These are phyloP conservation scores for Salix exigua DNA, from an alignment of 345 rosid species.

Conservation along the genomic window DNA sequence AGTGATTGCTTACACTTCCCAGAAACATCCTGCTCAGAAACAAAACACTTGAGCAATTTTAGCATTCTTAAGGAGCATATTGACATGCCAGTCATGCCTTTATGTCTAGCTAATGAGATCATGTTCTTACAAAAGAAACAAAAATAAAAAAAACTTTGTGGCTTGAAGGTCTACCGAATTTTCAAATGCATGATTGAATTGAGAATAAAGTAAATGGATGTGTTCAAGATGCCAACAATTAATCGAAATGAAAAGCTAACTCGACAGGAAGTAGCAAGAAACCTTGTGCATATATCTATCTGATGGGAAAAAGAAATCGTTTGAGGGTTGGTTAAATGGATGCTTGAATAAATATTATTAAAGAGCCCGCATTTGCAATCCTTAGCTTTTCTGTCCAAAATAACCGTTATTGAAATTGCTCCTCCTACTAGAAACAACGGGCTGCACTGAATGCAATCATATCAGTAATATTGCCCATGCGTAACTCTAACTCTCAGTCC, in stretches of 20 bases:
- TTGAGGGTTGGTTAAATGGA: neutral
- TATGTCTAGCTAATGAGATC: neutral
- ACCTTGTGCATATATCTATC: neutral
- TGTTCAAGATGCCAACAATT: neutral
- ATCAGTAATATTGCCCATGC: neutral
- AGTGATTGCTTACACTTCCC: slow-evolving; percentile 95
- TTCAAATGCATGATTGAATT: neutral
- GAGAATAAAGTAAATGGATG: neutral
- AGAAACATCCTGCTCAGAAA: slow-evolving; percentile 66
- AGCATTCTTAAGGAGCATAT: neutral
- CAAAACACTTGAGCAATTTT: slow-evolving; percentile 1
- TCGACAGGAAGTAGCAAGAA: neutral
- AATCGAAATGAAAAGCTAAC: neutral
- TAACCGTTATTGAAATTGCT: neutral
- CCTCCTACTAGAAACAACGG: neutral
- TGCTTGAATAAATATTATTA: neutral
- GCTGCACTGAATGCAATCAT: neutral
- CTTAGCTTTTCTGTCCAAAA: neutral
- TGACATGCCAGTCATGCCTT: neutral
- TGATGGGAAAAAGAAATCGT: neutral
- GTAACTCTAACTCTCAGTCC: neutral
- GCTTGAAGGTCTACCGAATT: neutral
- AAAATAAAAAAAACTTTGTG: neutral
- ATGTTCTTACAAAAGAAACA: neutral
- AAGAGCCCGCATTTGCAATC: too few species aligned